phyloP scores from a whole-genome alignment of 495 filamentous ascomycete species.

The Cenococcum geophilum region DNA sequence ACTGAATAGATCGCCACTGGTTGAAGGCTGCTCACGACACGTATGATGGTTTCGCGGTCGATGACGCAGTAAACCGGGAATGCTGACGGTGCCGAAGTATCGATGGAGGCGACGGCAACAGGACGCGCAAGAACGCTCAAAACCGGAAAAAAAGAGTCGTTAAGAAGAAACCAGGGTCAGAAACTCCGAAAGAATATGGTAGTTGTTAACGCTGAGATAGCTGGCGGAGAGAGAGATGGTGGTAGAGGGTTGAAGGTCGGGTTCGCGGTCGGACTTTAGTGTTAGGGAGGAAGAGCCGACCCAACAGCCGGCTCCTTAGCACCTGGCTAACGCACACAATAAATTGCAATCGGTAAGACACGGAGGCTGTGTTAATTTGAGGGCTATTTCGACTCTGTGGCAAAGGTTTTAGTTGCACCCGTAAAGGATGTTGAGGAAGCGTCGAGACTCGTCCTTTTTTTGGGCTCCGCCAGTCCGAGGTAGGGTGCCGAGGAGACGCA shows the following conservation, averaged over 20 bases:
- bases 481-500: background rate
- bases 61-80: conserved; percentile 8
- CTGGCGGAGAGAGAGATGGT: background rate
- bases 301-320: background rate
- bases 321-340: background rate
- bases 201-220: conserved; percentile 9
- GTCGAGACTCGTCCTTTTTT: conserved; percentile 6
- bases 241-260: background rate
- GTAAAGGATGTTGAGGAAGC: background rate
- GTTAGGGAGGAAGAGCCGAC: background rate
- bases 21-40: conserved; percentile 16
- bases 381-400: background rate
- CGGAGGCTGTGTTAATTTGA: background rate
- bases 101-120: conserved; percentile 8
- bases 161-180: conserved; percentile 13
- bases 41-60: conserved; percentile 18
- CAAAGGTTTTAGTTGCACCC: background rate
- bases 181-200: conserved; percentile 19
- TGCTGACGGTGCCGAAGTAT: background rate
- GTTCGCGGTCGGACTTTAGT: background rate
- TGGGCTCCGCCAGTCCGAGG: conserved; percentile 8
- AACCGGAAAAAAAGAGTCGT: conserved; percentile 17
- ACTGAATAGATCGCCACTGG: conserved; percentile 33
- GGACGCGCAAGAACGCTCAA: conserved; percentile 18
- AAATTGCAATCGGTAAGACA: background rate